Evolutionary conservation across 2,329 filamentous ascomycete genomes (phyloP).

Genomic region (Aspergillus quadrilineatus): DNA sequence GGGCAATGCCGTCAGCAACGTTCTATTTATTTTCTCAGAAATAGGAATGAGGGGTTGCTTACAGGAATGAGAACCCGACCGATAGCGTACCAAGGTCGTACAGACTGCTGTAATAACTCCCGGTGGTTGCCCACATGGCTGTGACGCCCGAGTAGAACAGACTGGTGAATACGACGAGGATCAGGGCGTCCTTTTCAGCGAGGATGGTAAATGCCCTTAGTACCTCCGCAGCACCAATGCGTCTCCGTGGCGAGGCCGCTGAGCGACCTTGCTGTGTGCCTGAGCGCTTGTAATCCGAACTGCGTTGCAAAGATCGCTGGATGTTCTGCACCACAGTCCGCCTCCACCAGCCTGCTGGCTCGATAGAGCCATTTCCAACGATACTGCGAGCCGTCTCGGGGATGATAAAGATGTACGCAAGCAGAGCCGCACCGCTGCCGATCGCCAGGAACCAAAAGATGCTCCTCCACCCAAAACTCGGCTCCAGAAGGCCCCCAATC

Average conservation of each 20-base stretch:
- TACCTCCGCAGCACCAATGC: background rate
- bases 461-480: constrained; percentile 66
- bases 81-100: constrained; percentile 34
- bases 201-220: constrained; percentile 42
- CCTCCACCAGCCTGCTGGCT: constrained; percentile 27
- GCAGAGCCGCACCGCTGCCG: constrained; percentile 41
- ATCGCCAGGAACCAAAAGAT: constrained; percentile 71
- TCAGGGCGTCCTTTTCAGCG: constrained; percentile 37
- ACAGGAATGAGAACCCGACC: constrained; percentile 28
- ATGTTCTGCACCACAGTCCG: constrained; percentile 31
- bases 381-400: constrained; percentile 46
- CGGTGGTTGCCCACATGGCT: constrained; percentile 40
- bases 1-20: background rate
- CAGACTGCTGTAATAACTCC: constrained; percentile 37
- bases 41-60: background rate
- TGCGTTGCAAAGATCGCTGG: constrained; percentile 37
- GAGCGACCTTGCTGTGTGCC: background rate
- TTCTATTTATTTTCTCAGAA: no score
- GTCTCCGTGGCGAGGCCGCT: background rate
- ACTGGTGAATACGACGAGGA: constrained; percentile 38
- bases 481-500: constrained; percentile 62
- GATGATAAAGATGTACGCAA: constrained; percentile 56
- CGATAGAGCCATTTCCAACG: constrained; percentile 28
- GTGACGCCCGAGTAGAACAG: constrained; percentile 37
- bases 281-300: background rate